Percentiles rank a stretch among this genome's conserved stretches.
Evolutionary conservation across 1,139 yeast genomes (phyloP).

Genomic region (Candida tunisiensis): DNA sequence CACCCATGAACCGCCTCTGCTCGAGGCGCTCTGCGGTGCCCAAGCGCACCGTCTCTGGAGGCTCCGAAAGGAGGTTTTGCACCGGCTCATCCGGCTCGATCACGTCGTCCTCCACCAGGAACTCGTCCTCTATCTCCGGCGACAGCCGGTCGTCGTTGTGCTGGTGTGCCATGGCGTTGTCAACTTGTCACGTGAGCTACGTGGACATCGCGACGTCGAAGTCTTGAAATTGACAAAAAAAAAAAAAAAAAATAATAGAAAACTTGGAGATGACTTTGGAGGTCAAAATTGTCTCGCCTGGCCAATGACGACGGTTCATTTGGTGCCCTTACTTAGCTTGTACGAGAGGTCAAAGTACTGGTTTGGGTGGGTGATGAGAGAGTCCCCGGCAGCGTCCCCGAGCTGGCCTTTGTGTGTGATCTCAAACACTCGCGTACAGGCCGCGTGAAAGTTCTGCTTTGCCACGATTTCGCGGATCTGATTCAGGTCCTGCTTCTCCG

Average conservation of each 20-base stretch:
- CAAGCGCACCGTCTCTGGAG: conserved; percentile 4
- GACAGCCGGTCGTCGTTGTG: neutral
- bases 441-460: conserved; percentile 57
- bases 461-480: conserved; percentile 51
- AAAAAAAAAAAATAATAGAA: neutral
- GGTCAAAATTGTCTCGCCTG: neutral
- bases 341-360: conserved; percentile 54
- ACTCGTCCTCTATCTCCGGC: conserved; percentile 6
- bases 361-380: conserved; percentile 75
- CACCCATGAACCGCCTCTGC: conserved; percentile 66
- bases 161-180: neutral
- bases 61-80: conserved; percentile 2
- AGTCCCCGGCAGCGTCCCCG: too few species aligned
- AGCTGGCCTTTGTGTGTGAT: too few species aligned
- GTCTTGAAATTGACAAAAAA: neutral
- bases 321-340: conserved; percentile 2
- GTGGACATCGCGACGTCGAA: neutral
- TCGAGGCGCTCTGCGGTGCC: conserved; percentile 34
- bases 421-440: conserved; percentile 85
- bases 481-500: conserved; percentile 42
- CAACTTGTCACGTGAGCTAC: neutral
- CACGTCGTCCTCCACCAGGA: conserved; percentile 7
- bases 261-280: neutral
- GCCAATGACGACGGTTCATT: neutral
- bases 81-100: conserved; percentile 6